Conservation (phyloP, 2,329 filamentous ascomycete species). For the Exserohilum turcica region DNA sequence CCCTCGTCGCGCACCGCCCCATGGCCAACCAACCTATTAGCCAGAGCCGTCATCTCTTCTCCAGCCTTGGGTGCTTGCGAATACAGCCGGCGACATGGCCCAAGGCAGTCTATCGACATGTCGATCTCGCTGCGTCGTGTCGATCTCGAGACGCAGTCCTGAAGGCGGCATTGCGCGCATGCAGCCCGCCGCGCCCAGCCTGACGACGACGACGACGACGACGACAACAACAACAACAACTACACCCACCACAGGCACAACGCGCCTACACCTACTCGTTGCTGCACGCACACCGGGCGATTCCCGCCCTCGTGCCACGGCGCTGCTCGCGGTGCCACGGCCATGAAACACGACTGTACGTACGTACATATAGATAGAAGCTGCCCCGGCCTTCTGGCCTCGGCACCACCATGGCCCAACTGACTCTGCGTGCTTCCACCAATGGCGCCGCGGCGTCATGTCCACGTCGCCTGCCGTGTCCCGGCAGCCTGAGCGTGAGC, state of each 20-base stretch:
- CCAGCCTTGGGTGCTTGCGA: slow-evolving; percentile 1
- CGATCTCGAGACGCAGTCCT: slow-evolving; percentile 3
- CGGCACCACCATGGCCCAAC: neutral
- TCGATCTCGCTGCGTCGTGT: slow-evolving; percentile 9
- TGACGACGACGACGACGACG: neutral
- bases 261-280: no score
- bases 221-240: no score
- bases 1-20: neutral
- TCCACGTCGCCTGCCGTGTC: neutral
- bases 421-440: no score
- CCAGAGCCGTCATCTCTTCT: no score
- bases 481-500: slow-evolving; percentile 12
- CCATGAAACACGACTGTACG: neutral
- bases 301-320: no score
- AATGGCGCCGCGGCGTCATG: neutral
- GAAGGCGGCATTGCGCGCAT: neutral
- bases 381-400: neutral
- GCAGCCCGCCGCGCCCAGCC: slow-evolving; percentile 1
- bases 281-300: no score
- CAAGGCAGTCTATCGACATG: slow-evolving; percentile 1
- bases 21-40: neutral
- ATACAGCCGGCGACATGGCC: slow-evolving; percentile 2
- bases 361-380: no score
- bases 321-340: neutral
- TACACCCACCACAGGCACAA: no score